These are phyloP conservation scores for Pholiota conissans DNA, from an alignment of 768 basidiomycete genomes.

Conservation along the genomic window DNA sequence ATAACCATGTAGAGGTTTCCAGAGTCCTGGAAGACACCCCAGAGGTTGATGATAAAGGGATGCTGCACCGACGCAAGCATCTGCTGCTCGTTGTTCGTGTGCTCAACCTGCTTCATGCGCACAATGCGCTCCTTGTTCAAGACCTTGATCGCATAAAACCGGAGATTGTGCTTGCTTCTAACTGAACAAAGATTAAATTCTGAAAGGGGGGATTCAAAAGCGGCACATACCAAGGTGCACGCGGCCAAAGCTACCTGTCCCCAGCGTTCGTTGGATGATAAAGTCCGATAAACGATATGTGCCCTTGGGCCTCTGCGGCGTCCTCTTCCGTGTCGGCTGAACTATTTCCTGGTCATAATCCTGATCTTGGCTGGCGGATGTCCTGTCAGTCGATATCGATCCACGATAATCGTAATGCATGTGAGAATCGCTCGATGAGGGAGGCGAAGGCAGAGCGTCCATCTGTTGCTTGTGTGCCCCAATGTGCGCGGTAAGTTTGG, in stretches of 20 bases:
- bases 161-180: constrained; percentile 89
- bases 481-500: constrained; percentile 42
- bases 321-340: constrained; percentile 18
- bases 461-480: constrained; percentile 31
- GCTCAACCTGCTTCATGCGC: constrained; percentile 92
- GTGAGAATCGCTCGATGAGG: constrained; percentile 30
- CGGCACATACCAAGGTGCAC: constrained; percentile 76
- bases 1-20: constrained; percentile 97
- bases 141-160: constrained; percentile 96
- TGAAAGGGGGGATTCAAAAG: neutral
- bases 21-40: constrained; percentile 93
- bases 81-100: constrained; percentile 92
- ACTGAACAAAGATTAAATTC: constrained; percentile 44
- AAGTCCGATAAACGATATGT: constrained; percentile 77
- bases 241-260: constrained; percentile 97
- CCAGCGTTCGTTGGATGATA: constrained; percentile 78
- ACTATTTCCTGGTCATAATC: constrained; percentile 19
- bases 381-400: constrained; percentile 70
- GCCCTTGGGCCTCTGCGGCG: constrained; percentile 50
- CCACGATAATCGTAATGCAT: constrained; percentile 54
- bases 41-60: constrained; percentile 93
- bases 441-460: constrained; percentile 27
- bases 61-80: constrained; percentile 87
- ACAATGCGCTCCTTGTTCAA: constrained; percentile 92
- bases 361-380: constrained; percentile 39